Evolutionary conservation across 2,329 filamentous ascomycete species (phyloP).

Genomic region (Achaetomium macrosporum): DNA sequence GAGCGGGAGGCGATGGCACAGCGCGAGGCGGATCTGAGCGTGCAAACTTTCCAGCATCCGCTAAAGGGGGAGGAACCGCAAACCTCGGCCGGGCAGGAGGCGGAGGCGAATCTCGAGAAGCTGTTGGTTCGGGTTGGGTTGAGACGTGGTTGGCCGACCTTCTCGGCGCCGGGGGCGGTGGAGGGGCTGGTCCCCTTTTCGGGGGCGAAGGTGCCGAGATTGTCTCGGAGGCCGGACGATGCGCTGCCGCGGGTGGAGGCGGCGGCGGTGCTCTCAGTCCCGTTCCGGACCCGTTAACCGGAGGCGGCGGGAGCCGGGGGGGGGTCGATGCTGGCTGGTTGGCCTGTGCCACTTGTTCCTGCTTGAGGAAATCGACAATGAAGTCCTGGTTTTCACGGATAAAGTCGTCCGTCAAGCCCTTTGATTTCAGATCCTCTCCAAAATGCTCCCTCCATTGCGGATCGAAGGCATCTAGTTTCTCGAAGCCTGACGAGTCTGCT

Average conservation of each 20-base stretch:
- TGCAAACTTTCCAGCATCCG: constrained; percentile 84
- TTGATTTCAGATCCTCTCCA: constrained; percentile 56
- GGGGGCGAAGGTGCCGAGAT: constrained; percentile 31
- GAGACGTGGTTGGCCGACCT: constrained; percentile 49
- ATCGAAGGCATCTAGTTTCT: constrained; percentile 58
- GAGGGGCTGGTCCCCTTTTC: constrained; percentile 40
- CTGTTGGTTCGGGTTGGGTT: constrained; percentile 40
- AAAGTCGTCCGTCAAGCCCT: constrained; percentile 60
- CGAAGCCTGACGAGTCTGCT: constrained; percentile 49
- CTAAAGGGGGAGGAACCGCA: constrained; percentile 77
- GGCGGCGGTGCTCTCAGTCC: constrained; percentile 38
- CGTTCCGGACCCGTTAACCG: constrained; percentile 31
- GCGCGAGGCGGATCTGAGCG: constrained; percentile 45
- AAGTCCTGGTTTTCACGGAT: constrained; percentile 65
- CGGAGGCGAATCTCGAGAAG: constrained; percentile 67
- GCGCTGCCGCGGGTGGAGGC: constrained; percentile 27
- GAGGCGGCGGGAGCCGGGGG: constrained; percentile 28
- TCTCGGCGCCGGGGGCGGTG: constrained; percentile 55
- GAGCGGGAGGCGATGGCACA: constrained; percentile 35
- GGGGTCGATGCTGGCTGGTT: constrained; percentile 23
- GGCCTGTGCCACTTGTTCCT: constrained; percentile 45
- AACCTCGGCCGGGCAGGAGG: constrained; percentile 64
- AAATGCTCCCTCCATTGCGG: constrained; percentile 60
- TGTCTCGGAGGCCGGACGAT: constrained; percentile 24
- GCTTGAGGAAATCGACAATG: constrained; percentile 57